Percentiles rank a stretch among this genome's conserved stretches.
phyloP scores from a whole-genome alignment of 306 rosid genomes.

The Lotus japonicus region DNA sequence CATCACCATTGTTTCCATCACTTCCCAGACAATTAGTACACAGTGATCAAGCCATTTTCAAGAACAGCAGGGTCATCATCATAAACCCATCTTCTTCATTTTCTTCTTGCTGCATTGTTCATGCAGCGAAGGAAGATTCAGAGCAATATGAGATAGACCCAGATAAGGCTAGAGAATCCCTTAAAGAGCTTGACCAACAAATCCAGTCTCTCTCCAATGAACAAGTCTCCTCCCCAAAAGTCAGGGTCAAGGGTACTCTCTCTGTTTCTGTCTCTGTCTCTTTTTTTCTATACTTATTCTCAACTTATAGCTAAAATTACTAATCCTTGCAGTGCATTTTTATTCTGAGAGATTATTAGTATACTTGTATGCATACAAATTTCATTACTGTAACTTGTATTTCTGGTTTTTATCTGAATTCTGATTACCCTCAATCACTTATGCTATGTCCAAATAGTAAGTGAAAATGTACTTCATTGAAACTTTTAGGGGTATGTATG shows the following conservation, averaged over 20 bases:
- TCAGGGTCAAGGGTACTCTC: conserved; percentile 34
- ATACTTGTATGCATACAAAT: neutral
- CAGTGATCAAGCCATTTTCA: conserved; percentile 6
- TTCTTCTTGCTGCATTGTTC: conserved; percentile 15
- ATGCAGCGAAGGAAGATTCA: conserved; percentile 52
- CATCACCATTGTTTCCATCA: conserved; percentile 1
- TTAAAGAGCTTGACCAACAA: conserved; percentile 69
- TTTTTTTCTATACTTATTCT: neutral
- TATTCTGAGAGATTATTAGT: neutral
- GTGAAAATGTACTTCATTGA: neutral
- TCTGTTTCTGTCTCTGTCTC: neutral
- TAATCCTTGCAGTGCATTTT: neutral
- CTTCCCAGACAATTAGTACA: neutral
- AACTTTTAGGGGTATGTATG: neutral
- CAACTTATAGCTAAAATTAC: neutral
- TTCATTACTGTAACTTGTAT: neutral
- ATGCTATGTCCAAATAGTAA: neutral
- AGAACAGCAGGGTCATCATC: neutral
- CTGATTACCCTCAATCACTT: neutral
- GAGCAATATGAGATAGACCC: conserved; percentile 66
- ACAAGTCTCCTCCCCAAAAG: conserved; percentile 39
- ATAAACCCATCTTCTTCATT: conserved; percentile 1
- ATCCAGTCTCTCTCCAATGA: conserved; percentile 55
- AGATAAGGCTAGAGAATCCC: conserved; percentile 81
- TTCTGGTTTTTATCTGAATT: neutral